These are phyloP conservation scores for Nakazawaea wickerhamii DNA, from an alignment of 805 yeast species.

Conservation along the genomic window DNA sequence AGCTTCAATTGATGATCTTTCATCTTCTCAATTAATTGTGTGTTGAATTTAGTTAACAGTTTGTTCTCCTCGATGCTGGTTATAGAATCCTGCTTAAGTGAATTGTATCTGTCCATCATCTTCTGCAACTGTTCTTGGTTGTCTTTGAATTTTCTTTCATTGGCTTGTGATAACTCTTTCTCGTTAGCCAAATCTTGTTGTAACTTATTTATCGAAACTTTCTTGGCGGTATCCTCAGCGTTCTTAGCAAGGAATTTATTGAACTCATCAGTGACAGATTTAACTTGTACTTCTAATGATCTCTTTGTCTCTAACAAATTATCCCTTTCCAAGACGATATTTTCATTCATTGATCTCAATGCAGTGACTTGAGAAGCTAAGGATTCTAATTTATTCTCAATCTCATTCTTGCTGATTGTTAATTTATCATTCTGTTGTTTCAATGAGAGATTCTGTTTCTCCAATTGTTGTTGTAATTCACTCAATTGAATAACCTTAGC, in stretches of 20 bases:
- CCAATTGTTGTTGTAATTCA: conserved; percentile 38
- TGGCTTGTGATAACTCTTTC: conserved; percentile 23
- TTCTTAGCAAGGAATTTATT: conserved; percentile 27
- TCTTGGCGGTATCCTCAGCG: neutral
- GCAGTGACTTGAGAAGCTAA: conserved; percentile 48
- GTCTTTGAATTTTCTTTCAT: conserved; percentile 26
- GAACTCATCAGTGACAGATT: conserved; percentile 35
- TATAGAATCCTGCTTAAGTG: conserved; percentile 46
- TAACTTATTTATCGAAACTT: conserved; percentile 19
- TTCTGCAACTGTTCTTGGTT: conserved; percentile 20
- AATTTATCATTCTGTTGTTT: conserved; percentile 39
- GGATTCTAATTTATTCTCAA: conserved; percentile 38
- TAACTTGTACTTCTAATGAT: conserved; percentile 38
- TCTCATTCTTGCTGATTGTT: conserved; percentile 36
- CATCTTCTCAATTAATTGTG: conserved; percentile 42
- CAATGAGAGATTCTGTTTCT: conserved; percentile 29
- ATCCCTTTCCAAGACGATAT: conserved; percentile 59
- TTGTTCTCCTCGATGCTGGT: conserved; percentile 64
- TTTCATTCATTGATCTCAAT: conserved; percentile 54
- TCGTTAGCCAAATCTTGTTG: conserved; percentile 31
- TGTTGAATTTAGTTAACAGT: conserved; percentile 50
- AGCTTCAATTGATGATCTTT: conserved; percentile 42
- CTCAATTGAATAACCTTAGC: conserved; percentile 31
- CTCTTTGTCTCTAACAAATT: conserved; percentile 46
- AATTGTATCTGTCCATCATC: conserved; percentile 24